Evolutionary conservation across 345 rosid genomes (phyloP).

Genomic region (Rhizophora apiculata): DNA sequence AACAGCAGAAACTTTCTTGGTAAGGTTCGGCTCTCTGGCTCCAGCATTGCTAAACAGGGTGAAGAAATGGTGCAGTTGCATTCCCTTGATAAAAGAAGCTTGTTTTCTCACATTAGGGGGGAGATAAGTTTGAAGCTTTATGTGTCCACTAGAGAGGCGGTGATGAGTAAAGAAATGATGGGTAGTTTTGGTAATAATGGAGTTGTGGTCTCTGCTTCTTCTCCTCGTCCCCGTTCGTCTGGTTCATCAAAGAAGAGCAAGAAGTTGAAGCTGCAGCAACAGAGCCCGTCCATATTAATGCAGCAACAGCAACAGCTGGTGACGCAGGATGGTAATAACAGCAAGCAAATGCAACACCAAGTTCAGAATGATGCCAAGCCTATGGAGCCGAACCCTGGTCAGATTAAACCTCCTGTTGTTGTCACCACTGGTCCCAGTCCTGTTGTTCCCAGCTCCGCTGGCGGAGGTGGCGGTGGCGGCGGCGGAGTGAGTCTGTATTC

Average conservation of each 20-base stretch:
- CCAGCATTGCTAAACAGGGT: constrained; percentile 42
- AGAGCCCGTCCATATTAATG: constrained; percentile 28
- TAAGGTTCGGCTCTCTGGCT: constrained; percentile 54
- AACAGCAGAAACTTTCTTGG: constrained; percentile 59
- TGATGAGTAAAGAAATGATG: constrained; percentile 11
- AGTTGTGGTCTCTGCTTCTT: constrained; percentile 15
- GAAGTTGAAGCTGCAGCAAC: constrained; percentile 48
- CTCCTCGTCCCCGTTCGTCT: constrained; percentile 16
- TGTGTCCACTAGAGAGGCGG: constrained; percentile 34
- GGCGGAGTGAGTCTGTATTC: constrained; percentile 24
- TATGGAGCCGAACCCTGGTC: constrained; percentile 43
- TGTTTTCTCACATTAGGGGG: constrained; percentile 67
- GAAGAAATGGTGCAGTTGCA: constrained; percentile 47
- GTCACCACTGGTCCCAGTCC: constrained; percentile 43
- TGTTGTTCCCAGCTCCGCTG: constrained; percentile 17
- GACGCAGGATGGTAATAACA: constrained; percentile 23
- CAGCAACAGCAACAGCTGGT: constrained; percentile 37
- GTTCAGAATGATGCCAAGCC: constrained; percentile 37
- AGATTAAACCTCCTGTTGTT: constrained; percentile 54
- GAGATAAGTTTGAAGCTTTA: constrained; percentile 60
- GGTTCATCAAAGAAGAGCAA: constrained; percentile 44
- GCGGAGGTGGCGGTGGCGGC: constrained; percentile 8
- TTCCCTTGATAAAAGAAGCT: constrained; percentile 60
- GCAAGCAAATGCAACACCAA: constrained; percentile 33
- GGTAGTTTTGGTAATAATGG: constrained; percentile 20